Evolutionary conservation across 2,329 filamentous ascomycete genomes (phyloP), one percentile per base, ranked within the genome.

Genomic region (Pyrenophora teres): DNA sequence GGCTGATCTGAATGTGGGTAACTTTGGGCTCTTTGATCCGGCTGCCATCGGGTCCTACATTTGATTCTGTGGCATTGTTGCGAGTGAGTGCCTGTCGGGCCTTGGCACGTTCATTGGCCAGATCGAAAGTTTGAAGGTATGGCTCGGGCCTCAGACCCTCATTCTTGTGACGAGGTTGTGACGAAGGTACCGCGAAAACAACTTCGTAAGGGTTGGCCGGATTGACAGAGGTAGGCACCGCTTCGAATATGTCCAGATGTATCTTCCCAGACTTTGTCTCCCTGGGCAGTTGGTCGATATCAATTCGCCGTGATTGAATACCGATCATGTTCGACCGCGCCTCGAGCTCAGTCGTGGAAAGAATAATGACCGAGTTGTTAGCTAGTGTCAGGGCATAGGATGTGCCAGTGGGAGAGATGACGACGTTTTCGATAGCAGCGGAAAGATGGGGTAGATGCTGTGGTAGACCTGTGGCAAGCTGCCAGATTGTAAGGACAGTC

Each of bases 381-480:
- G 92, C 90, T 43, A 97, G 80, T 60, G 92, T 89, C 19, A 97
- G 73, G 4, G 86, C 88, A 67, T 97, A 99, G 0, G 89, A 87
- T 33, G 90, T 84, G 5, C 94, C 93, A 15, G 79, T 80, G 0
- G 87, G 82, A 13, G 92, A 97, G 30, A 99, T 84, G 4, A 89
- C 86, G 37, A 99, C 83, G 63, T 89, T 91, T 70, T 94, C 88
- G 31, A 99, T 89, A 21, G 87, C 85, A 5, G 91, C 89, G 19
- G 89, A 88, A 50, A 99, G 81, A 81, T 97, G 92, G n/a, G 94
- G 94, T 23, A 99, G 78, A 67, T 87, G 90, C 68, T 94, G 88
- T 65, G 85, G 86, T 69, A 87, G 87, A 57, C 87, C 87, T 0
- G 93, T 97, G 61, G 95, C 90, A 50, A 97, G 80, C 74, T 99